Evolutionary conservation across 2,329 filamentous ascomycete species (phyloP).

Genomic region (Trichophyton mentagrophytes): DNA sequence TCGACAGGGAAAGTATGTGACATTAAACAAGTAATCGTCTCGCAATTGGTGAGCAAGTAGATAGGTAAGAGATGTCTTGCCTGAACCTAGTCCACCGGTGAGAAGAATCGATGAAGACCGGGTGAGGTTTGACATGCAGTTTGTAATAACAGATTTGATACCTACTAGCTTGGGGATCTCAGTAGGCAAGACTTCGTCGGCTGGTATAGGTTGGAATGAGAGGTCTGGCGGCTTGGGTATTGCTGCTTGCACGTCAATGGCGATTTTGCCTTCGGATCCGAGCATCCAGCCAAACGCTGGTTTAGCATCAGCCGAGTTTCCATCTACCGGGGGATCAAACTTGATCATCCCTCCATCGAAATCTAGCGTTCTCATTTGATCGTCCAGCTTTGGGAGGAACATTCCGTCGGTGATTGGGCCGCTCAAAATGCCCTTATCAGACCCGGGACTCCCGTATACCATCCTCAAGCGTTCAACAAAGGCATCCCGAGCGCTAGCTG

Average conservation of each 20-base stretch:
- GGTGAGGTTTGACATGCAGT: constrained; percentile 61
- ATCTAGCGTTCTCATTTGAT: constrained; percentile 41
- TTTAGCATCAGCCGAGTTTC: constrained; percentile 25
- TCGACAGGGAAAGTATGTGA: constrained; percentile 73
- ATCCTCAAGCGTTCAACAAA: constrained; percentile 55
- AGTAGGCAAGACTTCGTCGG: constrained; percentile 44
- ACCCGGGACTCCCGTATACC: constrained; percentile 50
- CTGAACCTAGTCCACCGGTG: constrained; percentile 77
- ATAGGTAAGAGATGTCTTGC: constrained; percentile 72
- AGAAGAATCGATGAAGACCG: constrained; percentile 82
- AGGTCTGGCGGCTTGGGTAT: constrained; percentile 51
- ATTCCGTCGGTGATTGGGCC: constrained; percentile 86
- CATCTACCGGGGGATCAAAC: constrained; percentile 50
- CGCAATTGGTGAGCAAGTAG: constrained; percentile 62
- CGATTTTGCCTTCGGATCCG: constrained; percentile 60
- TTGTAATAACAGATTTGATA: constrained; percentile 62
- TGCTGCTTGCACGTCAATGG: constrained; percentile 63
- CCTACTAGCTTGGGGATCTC: constrained; percentile 58
- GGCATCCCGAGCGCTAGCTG: constrained; percentile 69
- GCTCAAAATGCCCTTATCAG: constrained; percentile 53
- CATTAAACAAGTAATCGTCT: constrained; percentile 62
- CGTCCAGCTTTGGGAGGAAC: constrained; percentile 52
- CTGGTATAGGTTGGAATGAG: constrained; percentile 28
- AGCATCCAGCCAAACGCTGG: constrained; percentile 52
- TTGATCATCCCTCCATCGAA: constrained; percentile 79